Conservation (phyloP, 2,329 filamentous ascomycete species). For the Ascocoryne sarcoides region DNA sequence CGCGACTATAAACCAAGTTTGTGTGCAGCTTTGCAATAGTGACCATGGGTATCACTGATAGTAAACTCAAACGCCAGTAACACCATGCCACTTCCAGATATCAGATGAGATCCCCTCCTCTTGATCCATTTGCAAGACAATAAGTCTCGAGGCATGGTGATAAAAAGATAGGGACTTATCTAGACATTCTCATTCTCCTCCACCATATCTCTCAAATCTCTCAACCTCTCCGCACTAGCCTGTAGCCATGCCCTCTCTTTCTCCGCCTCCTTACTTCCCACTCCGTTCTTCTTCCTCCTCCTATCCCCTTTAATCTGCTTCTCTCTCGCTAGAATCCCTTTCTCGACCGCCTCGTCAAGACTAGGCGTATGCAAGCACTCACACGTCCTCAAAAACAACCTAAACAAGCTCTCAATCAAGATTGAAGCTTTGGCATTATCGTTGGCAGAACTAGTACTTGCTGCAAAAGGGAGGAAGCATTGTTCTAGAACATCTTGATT, state of each 20-base stretch:
- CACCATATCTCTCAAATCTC: no score
- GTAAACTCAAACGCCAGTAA: no score
- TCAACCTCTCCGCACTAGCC: conserved; percentile 29
- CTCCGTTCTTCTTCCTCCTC: conserved; percentile 30
- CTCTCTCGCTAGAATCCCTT: conserved; percentile 43
- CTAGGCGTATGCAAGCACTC: conserved; percentile 19
- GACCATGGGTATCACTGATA: no score
- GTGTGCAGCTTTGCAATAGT: no score
- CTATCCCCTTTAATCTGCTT: conserved; percentile 36
- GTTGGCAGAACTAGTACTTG: conserved; percentile 35
- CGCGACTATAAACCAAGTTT: no score
- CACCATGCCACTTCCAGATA: no score
- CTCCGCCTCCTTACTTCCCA: conserved; percentile 26
- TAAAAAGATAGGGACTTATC: no score
- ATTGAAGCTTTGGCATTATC: conserved; percentile 52
- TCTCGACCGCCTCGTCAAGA: conserved; percentile 38
- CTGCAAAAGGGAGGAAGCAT: conserved; percentile 45
- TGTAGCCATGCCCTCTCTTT: conserved; percentile 18
- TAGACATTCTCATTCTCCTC: no score
- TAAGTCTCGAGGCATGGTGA: no score
- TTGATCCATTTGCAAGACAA: no score
- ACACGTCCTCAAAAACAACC: conserved; percentile 33
- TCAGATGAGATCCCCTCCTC: no score
- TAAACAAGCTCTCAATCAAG: conserved; percentile 43
- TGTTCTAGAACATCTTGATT: conserved; percentile 40